A percentile compares a stretch with the other conserved stretches of the same genome.
phyloP scores from a whole-genome alignment of 1,139 yeast genomes.

The Pichia sp. region DNA sequence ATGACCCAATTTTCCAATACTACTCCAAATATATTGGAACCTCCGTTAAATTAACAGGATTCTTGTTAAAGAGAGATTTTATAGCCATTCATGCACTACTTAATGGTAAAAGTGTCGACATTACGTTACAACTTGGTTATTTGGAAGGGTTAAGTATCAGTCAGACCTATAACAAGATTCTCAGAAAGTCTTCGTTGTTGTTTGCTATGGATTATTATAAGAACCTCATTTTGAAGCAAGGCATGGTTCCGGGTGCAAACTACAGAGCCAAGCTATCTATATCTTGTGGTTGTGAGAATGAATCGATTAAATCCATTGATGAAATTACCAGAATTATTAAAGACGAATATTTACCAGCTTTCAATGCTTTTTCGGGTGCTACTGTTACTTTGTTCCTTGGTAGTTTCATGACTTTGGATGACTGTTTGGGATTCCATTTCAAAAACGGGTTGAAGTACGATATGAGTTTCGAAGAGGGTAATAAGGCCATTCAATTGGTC shows the following conservation, averaged over 20 bases:
- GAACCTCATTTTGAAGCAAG: slow-evolving; percentile 10
- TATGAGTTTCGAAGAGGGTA: slow-evolving; percentile 9
- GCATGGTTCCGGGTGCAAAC: not conserved
- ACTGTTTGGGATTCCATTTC: slow-evolving; percentile 15
- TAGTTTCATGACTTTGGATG: slow-evolving; percentile 10
- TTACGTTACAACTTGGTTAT: too few species aligned
- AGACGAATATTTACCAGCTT: slow-evolving; percentile 10
- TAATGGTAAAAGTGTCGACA: too few species aligned
- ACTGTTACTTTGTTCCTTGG: too few species aligned
- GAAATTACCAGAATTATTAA: slow-evolving; percentile 11
- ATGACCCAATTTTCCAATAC: too few species aligned
- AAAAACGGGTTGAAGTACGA: slow-evolving; percentile 14
- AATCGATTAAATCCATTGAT: slow-evolving; percentile 1
- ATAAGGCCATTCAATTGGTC: slow-evolving; percentile 10
- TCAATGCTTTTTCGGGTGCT: not conserved
- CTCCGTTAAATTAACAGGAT: too few species aligned
- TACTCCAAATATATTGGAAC: too few species aligned
- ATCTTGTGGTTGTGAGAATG: slow-evolving; percentile 7
- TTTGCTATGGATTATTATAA: slow-evolving; percentile 9
- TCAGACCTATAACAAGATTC: slow-evolving; percentile 7
- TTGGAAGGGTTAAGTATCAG: not conserved
- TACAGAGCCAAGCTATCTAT: slow-evolving; percentile 7
- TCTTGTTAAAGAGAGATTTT: too few species aligned
- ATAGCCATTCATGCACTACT: too few species aligned
- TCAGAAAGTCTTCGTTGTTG: slow-evolving; percentile 6